Base-by-base conservation (phyloP, 345 rosid species). In the Pugionium dolabratum region DNA sequence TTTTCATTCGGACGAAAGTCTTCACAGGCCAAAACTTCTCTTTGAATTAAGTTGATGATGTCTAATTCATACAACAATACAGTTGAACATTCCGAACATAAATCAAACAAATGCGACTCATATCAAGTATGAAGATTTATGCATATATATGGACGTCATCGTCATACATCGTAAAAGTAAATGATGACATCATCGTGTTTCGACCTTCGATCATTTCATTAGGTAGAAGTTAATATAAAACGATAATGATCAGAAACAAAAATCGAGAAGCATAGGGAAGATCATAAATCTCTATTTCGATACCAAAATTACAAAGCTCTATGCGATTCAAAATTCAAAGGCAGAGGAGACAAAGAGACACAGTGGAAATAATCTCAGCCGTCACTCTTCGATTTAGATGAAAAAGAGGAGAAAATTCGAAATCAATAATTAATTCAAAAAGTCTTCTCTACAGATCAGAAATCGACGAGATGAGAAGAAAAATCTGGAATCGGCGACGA, bases 391-490 rank as follows among this genome's bases (percentile, higher is more conserved):
- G 56, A 48, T 31, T 18, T 6, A 47, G 50, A 57, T 67, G 1
- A 29, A 48, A 57, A 10, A 41, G 41, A 7, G 36, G 28, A 34
- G 2, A 46, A 45, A 44, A 43, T 42, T 52, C 6, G 47, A 35
- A 58, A 34, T 10, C 36, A 3, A 3, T 2, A 40, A 18, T 18
- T 18, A 18, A 18, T 18, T 18, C 18, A 7, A 40, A 52, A 44
- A 30, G 4, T n/a, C 11, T 29, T 55, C 51, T 0, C 41, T 2
- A 10, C 6, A 64, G 9, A 73, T 73, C 62, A 73, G 62, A 73
- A 73, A 53, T 73, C 72, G 29, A 73, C 76, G 9, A 73, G 76
- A 53, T 73, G 76, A 53, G 76, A 66, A 66, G 76, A 73, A 1
- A 66, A 73, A 9, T 73, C 76, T 0, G 76, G 76, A 7, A 73